These are phyloP conservation scores for Rugonectria rugulosa DNA, from an alignment of 2,329 filamentous ascomycete species.

Conservation along the genomic window DNA sequence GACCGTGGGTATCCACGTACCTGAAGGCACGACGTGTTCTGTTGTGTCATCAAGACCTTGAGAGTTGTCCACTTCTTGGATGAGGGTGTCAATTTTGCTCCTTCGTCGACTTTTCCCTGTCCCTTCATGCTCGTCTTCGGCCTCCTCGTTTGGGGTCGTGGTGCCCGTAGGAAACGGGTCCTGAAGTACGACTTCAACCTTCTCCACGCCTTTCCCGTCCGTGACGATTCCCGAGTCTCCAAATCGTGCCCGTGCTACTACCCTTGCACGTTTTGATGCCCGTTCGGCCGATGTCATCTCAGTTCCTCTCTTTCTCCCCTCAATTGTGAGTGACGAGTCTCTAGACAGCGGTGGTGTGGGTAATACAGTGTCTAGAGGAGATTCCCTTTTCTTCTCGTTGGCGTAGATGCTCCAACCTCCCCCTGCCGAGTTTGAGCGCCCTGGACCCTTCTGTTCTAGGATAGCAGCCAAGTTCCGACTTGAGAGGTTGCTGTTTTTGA, in stretches of 20 bases:
- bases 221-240: conserved; percentile 64
- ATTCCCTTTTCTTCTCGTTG: conserved; percentile 63
- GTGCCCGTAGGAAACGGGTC: conserved; percentile 58
- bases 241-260: conserved; percentile 74
- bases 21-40: conserved; percentile 36
- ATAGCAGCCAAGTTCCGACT: conserved; percentile 77
- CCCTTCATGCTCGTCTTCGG: conserved; percentile 33
- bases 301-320: conserved; percentile 39
- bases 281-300: conserved; percentile 41
- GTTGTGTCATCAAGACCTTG: conserved; percentile 31
- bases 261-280: conserved; percentile 63
- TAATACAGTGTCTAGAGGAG: conserved; percentile 61
- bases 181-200: conserved; percentile 65
- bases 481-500: conserved; percentile 72
- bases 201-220: conserved; percentile 69
- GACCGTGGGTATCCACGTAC: conserved; percentile 50
- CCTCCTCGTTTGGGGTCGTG: conserved; percentile 28
- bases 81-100: conserved; percentile 47
- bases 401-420: conserved; percentile 85
- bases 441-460: conserved; percentile 72
- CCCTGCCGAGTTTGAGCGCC: conserved; percentile 73
- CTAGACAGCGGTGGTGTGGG: conserved; percentile 56
- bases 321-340: conserved; percentile 39
- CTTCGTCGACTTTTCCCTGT: conserved; percentile 32
- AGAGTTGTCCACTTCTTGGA: conserved; percentile 41